Percentiles rank a stretch among this genome's conserved stretches.
Evolutionary conservation across 176 grass and related monocot species (phyloP).

Genomic region (Avena sativa): DNA sequence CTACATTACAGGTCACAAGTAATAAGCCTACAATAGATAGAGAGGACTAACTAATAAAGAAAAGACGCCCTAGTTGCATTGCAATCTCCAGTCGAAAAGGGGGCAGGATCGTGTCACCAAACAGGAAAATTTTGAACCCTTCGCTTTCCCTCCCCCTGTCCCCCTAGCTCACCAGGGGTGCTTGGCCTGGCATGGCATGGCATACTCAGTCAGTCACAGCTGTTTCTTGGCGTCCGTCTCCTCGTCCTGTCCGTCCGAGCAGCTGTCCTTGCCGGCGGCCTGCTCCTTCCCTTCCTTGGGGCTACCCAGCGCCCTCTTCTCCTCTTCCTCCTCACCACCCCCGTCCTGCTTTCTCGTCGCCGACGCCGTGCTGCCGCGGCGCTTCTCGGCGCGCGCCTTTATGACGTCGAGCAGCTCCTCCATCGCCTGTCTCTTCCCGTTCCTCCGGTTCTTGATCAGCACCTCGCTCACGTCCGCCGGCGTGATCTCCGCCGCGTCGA

Average conservation of each 20-base stretch:
- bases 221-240: conserved; percentile 46
- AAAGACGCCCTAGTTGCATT: neutral
- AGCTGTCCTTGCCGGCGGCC: conserved; percentile 36
- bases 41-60: neutral
- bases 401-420: conserved; percentile 45
- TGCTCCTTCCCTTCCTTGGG: conserved; percentile 61
- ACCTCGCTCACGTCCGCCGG: conserved; percentile 94
- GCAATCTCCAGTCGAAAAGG: conserved; percentile 19
- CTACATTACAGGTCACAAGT: neutral
- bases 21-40: too few relatives aligned
- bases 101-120: neutral
- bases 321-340: conserved; percentile 63
- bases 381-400: conserved; percentile 50
- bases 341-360: neutral
- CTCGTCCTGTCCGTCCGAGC: conserved; percentile 50
- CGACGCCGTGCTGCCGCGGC: neutral
- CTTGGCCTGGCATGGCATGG: neutral
- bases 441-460: conserved; percentile 75
- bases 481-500: conserved; percentile 70
- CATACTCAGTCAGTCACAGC: conserved; percentile 12
- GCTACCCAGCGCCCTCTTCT: conserved; percentile 84
- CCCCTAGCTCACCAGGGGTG: neutral
- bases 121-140: conserved; percentile 58
- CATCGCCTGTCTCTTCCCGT: conserved; percentile 53
- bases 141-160: conserved; percentile 44